These are phyloP conservation scores for Pythium aristosporum DNA, from an alignment of 352 stramenopile species.

Conservation along the genomic window DNA sequence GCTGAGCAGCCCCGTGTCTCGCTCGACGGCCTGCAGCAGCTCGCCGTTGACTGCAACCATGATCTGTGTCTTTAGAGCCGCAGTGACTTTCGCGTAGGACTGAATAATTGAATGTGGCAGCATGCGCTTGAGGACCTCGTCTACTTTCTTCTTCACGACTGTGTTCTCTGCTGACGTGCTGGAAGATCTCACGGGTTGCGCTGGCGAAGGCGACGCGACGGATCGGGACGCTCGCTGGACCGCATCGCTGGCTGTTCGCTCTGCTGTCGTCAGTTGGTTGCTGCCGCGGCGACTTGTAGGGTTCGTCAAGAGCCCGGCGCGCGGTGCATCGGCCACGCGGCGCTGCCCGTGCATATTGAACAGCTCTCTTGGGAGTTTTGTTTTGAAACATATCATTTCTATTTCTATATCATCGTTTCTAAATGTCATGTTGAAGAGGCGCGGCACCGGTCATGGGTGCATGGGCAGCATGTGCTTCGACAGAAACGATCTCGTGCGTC, in stretches of 20 bases:
- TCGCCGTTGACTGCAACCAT: slow-evolving; percentile 44
- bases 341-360: not conserved
- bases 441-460: slow-evolving; percentile 13
- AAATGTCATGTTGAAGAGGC: slow-evolving; percentile 25
- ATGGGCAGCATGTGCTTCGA: slow-evolving; percentile 20
- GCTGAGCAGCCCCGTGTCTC: slow-evolving; percentile 17
- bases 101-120: slow-evolving; percentile 58
- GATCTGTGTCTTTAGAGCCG: slow-evolving; percentile 31
- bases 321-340: not conserved
- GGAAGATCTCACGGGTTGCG: not conserved
- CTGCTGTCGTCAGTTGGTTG: not conserved
- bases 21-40: slow-evolving; percentile 22
- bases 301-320: not conserved
- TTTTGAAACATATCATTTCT: slow-evolving; percentile 6
- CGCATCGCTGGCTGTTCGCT: not conserved
- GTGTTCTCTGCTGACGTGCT: slow-evolving; percentile 1
- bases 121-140: slow-evolving; percentile 49
- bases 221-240: not conserved
- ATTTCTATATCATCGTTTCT: slow-evolving; percentile 31
- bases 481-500: slow-evolving; percentile 24
- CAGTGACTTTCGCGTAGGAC: slow-evolving; percentile 46
- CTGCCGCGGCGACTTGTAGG: not conserved
- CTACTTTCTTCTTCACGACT: slow-evolving; percentile 36
- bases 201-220: not conserved
- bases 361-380: not conserved